Base-by-base conservation (phyloP, 2,329 filamentous ascomycete species). In the Dryadomyces quercus-mongolicae region DNA sequence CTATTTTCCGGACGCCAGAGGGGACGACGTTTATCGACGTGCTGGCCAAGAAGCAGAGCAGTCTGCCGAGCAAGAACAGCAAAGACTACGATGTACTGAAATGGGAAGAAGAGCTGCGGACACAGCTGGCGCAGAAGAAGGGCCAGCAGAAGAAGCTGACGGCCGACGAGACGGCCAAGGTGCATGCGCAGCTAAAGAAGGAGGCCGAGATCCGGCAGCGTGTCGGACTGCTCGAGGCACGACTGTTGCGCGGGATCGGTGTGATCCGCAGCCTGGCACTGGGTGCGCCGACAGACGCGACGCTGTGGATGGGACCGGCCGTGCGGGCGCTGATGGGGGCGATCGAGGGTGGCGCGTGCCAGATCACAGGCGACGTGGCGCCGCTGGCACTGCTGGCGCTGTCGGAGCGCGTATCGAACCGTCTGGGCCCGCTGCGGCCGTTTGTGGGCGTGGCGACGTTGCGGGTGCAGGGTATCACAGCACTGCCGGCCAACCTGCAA, bases 71-170 rank as follows among this genome's bases (percentile, higher is more conserved):
- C 69, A 97, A 95, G 71, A 95, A 89, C 63, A 85, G 82, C 50
- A 96, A 95, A 67, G 93, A 97, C 66, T 95, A 96, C 62, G 89
- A 98, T 62, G 94, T 89, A 1, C 70, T 96, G 44, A 96, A 95
- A 68, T 98, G 94, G 93, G 93, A 98, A 68, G 86, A 92, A 66
- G 93, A 98, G 59, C 76, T 98, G 8, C 79, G 91, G 55, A 78
- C 82, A 43, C 89, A 96, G 62, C 71, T 98, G 44, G 90, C 91
- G n/a, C 78, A 88, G 65, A 98, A 97, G 74, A 95, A 92, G 68
- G 92, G 92, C 1, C 81, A 87, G 57, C 82, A 89, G 62, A 92
- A 90, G 72, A 98, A 96, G 70, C 80, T 97, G 10, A 93, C 88
- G 0, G 71, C 88, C 0, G 93, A 97, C 40, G 92, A 98, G 63